These are phyloP conservation scores for Knufia petricola DNA, from an alignment of 2,329 filamentous ascomycete genomes.

Conservation along the genomic window DNA sequence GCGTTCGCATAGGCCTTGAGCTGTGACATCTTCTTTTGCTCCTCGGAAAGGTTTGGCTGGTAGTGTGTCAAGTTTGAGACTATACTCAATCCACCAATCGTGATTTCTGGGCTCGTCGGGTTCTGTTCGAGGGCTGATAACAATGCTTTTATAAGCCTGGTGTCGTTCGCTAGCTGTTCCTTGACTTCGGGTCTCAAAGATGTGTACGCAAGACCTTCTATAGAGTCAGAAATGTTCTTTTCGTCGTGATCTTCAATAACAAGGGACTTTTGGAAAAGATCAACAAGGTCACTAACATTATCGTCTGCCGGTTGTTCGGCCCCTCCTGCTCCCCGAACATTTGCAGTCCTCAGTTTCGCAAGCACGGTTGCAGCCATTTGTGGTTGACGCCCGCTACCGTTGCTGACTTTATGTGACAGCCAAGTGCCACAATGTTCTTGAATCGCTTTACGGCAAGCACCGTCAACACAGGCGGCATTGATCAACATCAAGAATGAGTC, in stretches of 20 bases:
- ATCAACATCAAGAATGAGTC: slow-evolving; percentile 79
- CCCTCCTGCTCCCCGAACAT: slow-evolving; percentile 26
- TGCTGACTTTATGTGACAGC: slow-evolving; percentile 73
- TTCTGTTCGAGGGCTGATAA: slow-evolving; percentile 42
- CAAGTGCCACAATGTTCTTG: slow-evolving; percentile 76
- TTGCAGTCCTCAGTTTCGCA: slow-evolving; percentile 47
- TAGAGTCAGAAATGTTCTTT: slow-evolving; percentile 59
- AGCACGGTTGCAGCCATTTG: slow-evolving; percentile 60
- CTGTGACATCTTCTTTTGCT: slow-evolving; percentile 84
- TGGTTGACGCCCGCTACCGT: slow-evolving; percentile 49
- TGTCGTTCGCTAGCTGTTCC: slow-evolving; percentile 64
- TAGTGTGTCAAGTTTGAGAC: slow-evolving; percentile 78
- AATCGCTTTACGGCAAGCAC: slow-evolving; percentile 70
- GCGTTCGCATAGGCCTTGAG: slow-evolving; percentile 91
- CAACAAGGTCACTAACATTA: slow-evolving; percentile 44
- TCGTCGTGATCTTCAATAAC: slow-evolving; percentile 24
- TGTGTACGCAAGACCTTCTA: slow-evolving; percentile 87
- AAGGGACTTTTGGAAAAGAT: slow-evolving; percentile 44
- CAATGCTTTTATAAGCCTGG: slow-evolving; percentile 58
- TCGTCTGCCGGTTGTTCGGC: slow-evolving; percentile 32
- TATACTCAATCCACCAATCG: slow-evolving; percentile 80
- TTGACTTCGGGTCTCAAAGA: slow-evolving; percentile 80
- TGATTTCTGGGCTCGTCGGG: slow-evolving; percentile 56
- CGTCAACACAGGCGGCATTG: slow-evolving; percentile 82
- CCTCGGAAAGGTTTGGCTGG: slow-evolving; percentile 66